Base-by-base conservation (phyloP, 2,329 filamentous ascomycete species). In the Mariannaea elegans region DNA sequence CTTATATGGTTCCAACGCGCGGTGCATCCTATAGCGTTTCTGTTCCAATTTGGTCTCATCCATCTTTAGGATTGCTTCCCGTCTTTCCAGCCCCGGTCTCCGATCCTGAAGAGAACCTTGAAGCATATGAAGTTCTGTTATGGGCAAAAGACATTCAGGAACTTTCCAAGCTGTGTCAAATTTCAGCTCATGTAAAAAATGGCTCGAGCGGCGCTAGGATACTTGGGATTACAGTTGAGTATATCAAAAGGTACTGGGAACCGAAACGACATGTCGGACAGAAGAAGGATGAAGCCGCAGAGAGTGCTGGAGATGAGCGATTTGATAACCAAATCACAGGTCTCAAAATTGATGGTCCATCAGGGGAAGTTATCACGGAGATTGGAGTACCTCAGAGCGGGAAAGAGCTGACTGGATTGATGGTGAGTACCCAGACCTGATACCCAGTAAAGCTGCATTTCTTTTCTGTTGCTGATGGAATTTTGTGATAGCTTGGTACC, bases 381-480 rank as follows among this genome's bases (percentile, higher is more conserved):
- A 51, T 62, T 44, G 59, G 59, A 7, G 45, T 59, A 10, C n/a
- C 36, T 4, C 21, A 29, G 12, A 13, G n/a, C 12, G 41, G 16
- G 3, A n/a, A n/a, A n/a, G 14, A 34, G 24, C n/a, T 59, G 12
- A 36, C 34, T 2, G 55, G 36, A 10, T 10, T 62, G 31, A 55
- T 50, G 59, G 59, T 55, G 9, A 7, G 47, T 60, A 7, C 19
- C 21, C 24, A 10, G 3, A 14, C 3, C 10, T 21, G 12, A 7
- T 8, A 13, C 19, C 9, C 9, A 18, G 21, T n/a, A 19, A 41
- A 6, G 18, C 38, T 21, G 7, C 21, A 4, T 13, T 8, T 3
- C 1, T 38, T 21, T 19, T 3, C 2, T 16, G 12, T 4, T 19
- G 14, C 19, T 53, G 18, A 29, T 4, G 7, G 23, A 4, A 34